phyloP scores from a whole-genome alignment of 129 eudicot genomes.

The Tanacetum coccineum region DNA sequence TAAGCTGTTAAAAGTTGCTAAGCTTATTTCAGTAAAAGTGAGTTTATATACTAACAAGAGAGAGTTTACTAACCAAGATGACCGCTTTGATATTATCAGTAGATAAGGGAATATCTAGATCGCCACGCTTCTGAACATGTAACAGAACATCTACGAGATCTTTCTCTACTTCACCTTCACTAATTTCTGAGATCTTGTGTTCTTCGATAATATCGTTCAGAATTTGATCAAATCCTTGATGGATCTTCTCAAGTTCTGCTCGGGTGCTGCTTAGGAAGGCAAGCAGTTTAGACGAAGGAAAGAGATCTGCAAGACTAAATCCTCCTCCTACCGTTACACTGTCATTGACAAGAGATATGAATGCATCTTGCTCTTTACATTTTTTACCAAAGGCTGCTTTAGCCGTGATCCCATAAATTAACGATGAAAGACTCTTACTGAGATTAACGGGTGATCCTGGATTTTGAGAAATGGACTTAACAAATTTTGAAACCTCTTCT shows the following conservation, averaged over 20 bases:
- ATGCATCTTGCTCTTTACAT: conserved; percentile 27
- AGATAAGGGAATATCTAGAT: conserved; percentile 26
- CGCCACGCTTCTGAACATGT: conserved; percentile 37
- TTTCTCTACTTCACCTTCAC: conserved; percentile 18
- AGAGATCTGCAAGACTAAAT: conserved; percentile 35
- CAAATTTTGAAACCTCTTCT: conserved; percentile 22
- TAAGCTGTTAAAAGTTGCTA: not conserved
- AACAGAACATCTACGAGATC: conserved; percentile 50
- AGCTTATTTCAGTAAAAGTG: not conserved
- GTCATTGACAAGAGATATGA: conserved; percentile 23
- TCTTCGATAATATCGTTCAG: conserved; percentile 34
- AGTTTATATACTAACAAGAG: too few relatives aligned
- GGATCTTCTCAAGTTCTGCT: conserved; percentile 26
- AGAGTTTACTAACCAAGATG: conserved; percentile 36
- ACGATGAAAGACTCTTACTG: conserved; percentile 15
- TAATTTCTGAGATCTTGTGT: conserved; percentile 21
- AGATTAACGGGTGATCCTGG: conserved; percentile 27
- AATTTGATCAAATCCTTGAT: conserved; percentile 27
- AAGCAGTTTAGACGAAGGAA: conserved; percentile 36
- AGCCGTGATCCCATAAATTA: conserved; percentile 21
- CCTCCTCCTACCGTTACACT: conserved; percentile 21
- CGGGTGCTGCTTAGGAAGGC: conserved; percentile 20
- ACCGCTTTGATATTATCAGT: conserved; percentile 46
- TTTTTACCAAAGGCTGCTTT: conserved; percentile 33
- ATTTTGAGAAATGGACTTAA: conserved; percentile 17